Evolutionary conservation across 2,329 filamentous ascomycete genomes (phyloP), one percentile per base, ranked within the genome.

Genomic region (Penicillium sp.): DNA sequence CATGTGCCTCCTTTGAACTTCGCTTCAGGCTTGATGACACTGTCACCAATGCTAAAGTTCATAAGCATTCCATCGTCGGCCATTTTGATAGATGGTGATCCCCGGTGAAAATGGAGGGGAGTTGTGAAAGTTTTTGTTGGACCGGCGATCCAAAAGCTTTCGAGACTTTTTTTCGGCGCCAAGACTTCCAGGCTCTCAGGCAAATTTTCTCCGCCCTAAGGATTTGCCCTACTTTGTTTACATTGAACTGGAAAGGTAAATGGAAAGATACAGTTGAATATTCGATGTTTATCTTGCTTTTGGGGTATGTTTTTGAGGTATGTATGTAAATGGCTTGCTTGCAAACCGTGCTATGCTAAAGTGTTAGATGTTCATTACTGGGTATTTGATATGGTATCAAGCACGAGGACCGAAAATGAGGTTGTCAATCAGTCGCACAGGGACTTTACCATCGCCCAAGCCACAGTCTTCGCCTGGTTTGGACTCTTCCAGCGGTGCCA

Each of bases 51-150:
- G 67, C 91, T 87, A 73, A 97, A 97, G 69, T 97, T 97, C 72
- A 97, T 81, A 57, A 97, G 84, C 86, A 99, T 89, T 66, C 92
- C 92, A 86, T 96, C 90, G 80, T 97, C 93, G 51, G 90, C 90
- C 93, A 97, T 97, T 61, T 50, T 67, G 56, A 55, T 61, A 45
- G 29, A 42, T 41, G 51, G 35, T 21, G 7, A 53, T 49, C 61
- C 57, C 57, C 43, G 12, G 23, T 44, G 36, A 33, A 42, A 48
- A 45, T 43, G 54, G 35, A 23, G 39, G 43, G 45, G 33, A 35
- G 42, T 49, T 43, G 19, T 44, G 39, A 17, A 55, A 53, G n/a
- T 39, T 61, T 52, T 51, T 47, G 43, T 33, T 50, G 52, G n/a
- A 48, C 44, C 49, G 57, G 41, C 50, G 52, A 63, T 55, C 53